Percentiles rank a stretch among this genome's conserved stretches.
Conservation (phyloP, 768 basidiomycete genomes). For the Lactarius vividus region DNA sequence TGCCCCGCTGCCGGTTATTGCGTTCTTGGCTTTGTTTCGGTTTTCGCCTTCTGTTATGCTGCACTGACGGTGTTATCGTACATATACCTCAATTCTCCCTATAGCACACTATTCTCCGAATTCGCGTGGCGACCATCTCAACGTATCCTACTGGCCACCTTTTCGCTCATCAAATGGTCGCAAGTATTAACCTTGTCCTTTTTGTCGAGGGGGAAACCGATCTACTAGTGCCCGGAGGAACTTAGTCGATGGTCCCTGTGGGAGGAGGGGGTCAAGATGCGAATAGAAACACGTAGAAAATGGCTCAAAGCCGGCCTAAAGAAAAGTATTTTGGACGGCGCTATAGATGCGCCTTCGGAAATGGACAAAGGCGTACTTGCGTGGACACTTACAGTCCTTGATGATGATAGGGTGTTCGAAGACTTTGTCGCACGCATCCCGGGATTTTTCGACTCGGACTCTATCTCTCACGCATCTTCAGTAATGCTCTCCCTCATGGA, state of each 20-base stretch:
- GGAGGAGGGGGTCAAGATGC: not conserved
- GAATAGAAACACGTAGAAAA: not conserved
- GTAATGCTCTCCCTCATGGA: not conserved
- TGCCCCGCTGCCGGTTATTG: not conserved
- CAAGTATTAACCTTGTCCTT: not conserved
- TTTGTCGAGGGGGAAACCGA: not conserved
- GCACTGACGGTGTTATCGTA: not conserved
- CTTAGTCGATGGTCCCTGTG: not conserved
- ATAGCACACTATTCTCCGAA: constrained; percentile 12
- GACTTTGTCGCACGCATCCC: constrained; percentile 11
- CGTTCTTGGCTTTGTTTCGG: not conserved
- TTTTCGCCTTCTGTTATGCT: not conserved
- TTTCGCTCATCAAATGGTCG: not conserved
- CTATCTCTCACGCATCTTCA: not conserved
- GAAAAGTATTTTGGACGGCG: not conserved
- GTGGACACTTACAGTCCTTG: constrained; percentile 14
- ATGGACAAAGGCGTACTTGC: constrained; percentile 1
- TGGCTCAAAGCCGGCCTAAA: constrained; percentile 6
- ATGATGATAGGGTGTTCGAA: constrained; percentile 3
- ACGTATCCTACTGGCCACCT: not conserved
- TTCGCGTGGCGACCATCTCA: not conserved
- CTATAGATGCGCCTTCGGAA: not conserved
- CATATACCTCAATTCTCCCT: not conserved
- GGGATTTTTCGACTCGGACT: not conserved
- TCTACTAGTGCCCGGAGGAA: not conserved